Percentiles rank a stretch among this genome's conserved stretches.
Evolutionary conservation across 192 early-diverging fungal genomes (phyloP).

Genomic region (Gigaspora rosea): DNA sequence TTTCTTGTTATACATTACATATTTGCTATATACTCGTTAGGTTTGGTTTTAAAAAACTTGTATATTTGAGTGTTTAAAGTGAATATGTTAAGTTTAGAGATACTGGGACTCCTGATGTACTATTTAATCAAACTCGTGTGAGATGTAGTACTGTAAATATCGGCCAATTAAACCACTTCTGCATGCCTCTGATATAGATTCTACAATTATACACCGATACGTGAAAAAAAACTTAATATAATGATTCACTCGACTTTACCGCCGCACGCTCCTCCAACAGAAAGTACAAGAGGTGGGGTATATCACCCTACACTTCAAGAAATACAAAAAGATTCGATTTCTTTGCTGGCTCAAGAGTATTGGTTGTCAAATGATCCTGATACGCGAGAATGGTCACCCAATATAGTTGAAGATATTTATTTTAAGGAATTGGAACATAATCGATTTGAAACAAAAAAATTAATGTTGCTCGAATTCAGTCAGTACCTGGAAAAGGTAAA

Average conservation of each 20-base stretch:
- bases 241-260: slow-evolving; percentile 43
- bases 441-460: slow-evolving; percentile 56
- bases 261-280: slow-evolving; percentile 45
- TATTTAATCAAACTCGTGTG: too few relatives aligned
- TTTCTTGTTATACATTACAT: too few relatives aligned
- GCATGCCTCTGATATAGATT: too few relatives aligned
- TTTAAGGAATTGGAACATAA: slow-evolving; percentile 54
- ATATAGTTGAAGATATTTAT: slow-evolving; percentile 64
- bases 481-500: slow-evolving; percentile 76
- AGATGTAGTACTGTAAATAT: too few relatives aligned
- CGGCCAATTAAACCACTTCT: too few relatives aligned
- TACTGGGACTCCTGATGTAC: too few relatives aligned
- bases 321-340: slow-evolving; percentile 57
- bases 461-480: slow-evolving; percentile 72
- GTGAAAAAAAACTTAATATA: too few relatives aligned
- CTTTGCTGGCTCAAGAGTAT: slow-evolving; percentile 42
- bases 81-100: too few relatives aligned
- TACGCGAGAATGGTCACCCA: slow-evolving; percentile 45
- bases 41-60: too few relatives aligned
- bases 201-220: too few relatives aligned
- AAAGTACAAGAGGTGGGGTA: slow-evolving; percentile 30
- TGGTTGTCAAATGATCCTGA: slow-evolving; percentile 39
- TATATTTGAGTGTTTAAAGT: too few relatives aligned
- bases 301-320: slow-evolving; percentile 54
- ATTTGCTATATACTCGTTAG: too few relatives aligned